phyloP scores from a whole-genome alignment of 371 early-diverging fungal species.

The Conidiobolus coronatus region DNA sequence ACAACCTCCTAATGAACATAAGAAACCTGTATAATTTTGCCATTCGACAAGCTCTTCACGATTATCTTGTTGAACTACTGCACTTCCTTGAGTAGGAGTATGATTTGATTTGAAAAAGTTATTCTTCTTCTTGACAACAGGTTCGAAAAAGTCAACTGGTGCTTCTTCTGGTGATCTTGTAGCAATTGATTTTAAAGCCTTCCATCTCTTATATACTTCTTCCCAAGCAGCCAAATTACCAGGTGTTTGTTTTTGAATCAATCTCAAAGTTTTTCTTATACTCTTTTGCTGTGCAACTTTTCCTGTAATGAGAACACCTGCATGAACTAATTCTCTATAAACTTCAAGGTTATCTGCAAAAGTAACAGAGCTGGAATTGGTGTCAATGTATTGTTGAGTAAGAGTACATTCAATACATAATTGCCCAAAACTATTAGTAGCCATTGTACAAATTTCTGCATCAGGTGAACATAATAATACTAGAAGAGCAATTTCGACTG shows the following conservation, averaged over 20 bases:
- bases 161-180: conserved; percentile 18
- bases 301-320: conserved; percentile 30
- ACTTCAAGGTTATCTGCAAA: conserved; percentile 43
- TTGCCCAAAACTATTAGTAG: conserved; percentile 32
- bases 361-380: conserved; percentile 24
- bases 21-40: conserved; percentile 67
- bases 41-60: conserved; percentile 17
- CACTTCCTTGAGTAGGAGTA: conserved; percentile 9
- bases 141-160: conserved; percentile 8
- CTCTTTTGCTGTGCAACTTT: conserved; percentile 57
- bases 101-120: conserved; percentile 4
- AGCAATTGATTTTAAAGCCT: conserved; percentile 26
- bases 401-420: conserved; percentile 32
- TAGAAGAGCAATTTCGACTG: conserved; percentile 50
- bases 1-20: conserved; percentile 61
- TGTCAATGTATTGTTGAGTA: conserved; percentile 27
- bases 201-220: conserved; percentile 64
- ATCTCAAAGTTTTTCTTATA: conserved; percentile 38
- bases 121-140: conserved; percentile 6
- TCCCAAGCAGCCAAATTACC: conserved; percentile 72
- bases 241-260: conserved; percentile 38
- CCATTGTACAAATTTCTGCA: conserved; percentile 37
- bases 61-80: conserved; percentile 6
- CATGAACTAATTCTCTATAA: conserved; percentile 39
- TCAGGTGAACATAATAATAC: conserved; percentile 54